These are phyloP conservation scores for Ustilago curta DNA, from an alignment of 1,284 basidiomycete species.

Conservation along the genomic window DNA sequence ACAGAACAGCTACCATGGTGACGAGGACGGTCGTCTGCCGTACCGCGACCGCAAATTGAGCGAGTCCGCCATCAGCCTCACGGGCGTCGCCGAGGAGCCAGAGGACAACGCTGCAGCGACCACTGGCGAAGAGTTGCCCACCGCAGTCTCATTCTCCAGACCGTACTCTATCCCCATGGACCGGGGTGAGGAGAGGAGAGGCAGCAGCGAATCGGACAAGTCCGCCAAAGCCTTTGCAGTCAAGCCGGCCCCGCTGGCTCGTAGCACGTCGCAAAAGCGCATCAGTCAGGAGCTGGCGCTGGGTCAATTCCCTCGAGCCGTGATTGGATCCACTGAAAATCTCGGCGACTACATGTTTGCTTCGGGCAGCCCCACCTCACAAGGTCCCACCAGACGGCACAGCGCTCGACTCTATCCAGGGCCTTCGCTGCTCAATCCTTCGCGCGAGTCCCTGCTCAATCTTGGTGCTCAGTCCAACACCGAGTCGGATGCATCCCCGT, in stretches of 20 bases:
- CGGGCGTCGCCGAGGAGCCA: conserved; percentile 57
- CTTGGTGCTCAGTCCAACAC: conserved; percentile 15
- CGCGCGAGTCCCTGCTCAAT: conserved; percentile 48
- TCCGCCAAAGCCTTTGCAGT: conserved; percentile 20
- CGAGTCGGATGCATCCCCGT: conserved; percentile 26
- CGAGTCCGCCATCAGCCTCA: conserved; percentile 61
- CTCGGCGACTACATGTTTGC: conserved; percentile 48
- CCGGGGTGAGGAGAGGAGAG: conserved; percentile 24
- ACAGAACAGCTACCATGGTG: conserved; percentile 39
- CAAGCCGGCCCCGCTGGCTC: conserved; percentile 38
- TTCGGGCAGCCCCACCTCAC: conserved; percentile 46
- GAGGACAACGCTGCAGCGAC: conserved; percentile 31
- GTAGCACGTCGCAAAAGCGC: conserved; percentile 54
- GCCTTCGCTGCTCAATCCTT: conserved; percentile 58
- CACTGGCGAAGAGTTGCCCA: conserved; percentile 15
- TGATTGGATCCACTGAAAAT: conserved; percentile 48
- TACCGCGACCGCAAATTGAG: conserved; percentile 63
- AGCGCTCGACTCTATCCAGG: conserved; percentile 53
- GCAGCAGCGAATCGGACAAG: conserved; percentile 53
- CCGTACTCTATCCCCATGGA: conserved; percentile 15
- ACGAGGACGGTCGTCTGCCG: conserved; percentile 50
- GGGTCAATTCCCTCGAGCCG: conserved; percentile 43
- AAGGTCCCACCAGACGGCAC: conserved; percentile 52
- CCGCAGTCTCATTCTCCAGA: conserved; percentile 22
- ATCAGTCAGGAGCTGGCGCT: conserved; percentile 60